Percentiles rank a stretch among this genome's conserved stretches.
phyloP scores from a whole-genome alignment of 2,329 filamentous ascomycete genomes.

The Alternaria infectoria region DNA sequence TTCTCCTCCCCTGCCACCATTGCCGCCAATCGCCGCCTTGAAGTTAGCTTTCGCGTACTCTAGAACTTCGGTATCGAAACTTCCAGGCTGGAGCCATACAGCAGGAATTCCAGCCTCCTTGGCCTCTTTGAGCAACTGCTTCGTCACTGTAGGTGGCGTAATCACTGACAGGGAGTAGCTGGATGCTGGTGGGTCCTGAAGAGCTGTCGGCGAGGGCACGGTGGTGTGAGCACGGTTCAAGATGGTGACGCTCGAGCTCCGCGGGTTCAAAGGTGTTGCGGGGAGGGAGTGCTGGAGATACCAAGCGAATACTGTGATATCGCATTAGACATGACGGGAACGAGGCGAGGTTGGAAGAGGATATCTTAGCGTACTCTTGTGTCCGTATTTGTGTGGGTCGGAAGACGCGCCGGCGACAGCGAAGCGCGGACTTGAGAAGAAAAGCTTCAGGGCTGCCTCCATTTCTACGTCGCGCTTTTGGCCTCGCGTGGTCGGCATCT shows the following conservation, averaged over 20 bases:
- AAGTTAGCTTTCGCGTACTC: slow-evolving; percentile 73
- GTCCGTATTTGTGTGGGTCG: slow-evolving; percentile 83
- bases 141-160: slow-evolving; percentile 81
- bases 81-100: slow-evolving; percentile 78
- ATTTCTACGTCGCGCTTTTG: slow-evolving; percentile 52
- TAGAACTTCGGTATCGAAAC: slow-evolving; percentile 78
- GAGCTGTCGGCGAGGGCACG: slow-evolving; percentile 67
- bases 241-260: slow-evolving; percentile 68
- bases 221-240: slow-evolving; percentile 66
- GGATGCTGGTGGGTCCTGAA: slow-evolving; percentile 63
- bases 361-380: slow-evolving; percentile 69
- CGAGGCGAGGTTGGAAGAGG: neutral
- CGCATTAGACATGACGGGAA: neutral
- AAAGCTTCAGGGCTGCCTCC: slow-evolving; percentile 74
- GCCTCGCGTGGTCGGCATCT: slow-evolving; percentile 34
- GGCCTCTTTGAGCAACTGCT: slow-evolving; percentile 77
- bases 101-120: slow-evolving; percentile 71
- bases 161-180: slow-evolving; percentile 79
- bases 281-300: slow-evolving; percentile 78
- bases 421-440: slow-evolving; percentile 81
- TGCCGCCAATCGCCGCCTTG: slow-evolving; percentile 67
- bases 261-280: slow-evolving; percentile 84
- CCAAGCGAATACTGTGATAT: slow-evolving; percentile 80
- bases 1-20: slow-evolving; percentile 42
- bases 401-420: slow-evolving; percentile 91